Evolutionary conservation across 2,329 filamentous ascomycete species (phyloP).

Genomic region (Ceratocystis alfenasii): DNA sequence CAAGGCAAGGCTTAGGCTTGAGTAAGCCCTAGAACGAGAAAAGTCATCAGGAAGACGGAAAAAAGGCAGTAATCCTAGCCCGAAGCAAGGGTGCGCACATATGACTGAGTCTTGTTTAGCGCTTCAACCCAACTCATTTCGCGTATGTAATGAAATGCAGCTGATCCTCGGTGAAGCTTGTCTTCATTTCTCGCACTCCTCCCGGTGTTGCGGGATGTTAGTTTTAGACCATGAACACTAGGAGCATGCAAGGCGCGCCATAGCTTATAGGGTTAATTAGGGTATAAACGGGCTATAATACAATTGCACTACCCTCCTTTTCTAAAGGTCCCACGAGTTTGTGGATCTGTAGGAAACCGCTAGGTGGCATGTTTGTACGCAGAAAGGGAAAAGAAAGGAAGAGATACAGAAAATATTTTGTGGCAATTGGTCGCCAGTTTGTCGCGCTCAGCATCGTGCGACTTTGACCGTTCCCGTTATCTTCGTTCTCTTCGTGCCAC

Average conservation of each 20-base stretch:
- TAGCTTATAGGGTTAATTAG: not conserved
- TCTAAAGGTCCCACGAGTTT: not conserved
- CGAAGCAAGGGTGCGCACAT: not conserved
- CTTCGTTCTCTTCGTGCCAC: too few species aligned
- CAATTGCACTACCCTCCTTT: not conserved
- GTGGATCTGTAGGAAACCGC: not conserved
- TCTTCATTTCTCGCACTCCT: not conserved
- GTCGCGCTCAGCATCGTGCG: too few species aligned
- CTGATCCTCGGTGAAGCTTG: not conserved
- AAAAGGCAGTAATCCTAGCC: not conserved
- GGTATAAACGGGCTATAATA: not conserved
- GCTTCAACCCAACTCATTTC: not conserved
- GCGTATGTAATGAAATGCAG: not conserved
- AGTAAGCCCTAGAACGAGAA: not conserved
- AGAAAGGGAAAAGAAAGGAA: not conserved
- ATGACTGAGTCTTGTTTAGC: too few species aligned
- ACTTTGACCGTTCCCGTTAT: too few species aligned
- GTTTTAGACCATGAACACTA: not conserved
- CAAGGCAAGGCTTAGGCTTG: too few species aligned
- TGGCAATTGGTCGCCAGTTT: not conserved
- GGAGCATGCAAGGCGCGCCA: not conserved
- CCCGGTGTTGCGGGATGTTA: not conserved
- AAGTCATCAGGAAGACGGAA: not conserved
- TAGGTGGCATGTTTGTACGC: not conserved
- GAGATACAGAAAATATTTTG: not conserved